phyloP scores from a whole-genome alignment of 257 asterid genomes.

The Jasminum sambac region DNA sequence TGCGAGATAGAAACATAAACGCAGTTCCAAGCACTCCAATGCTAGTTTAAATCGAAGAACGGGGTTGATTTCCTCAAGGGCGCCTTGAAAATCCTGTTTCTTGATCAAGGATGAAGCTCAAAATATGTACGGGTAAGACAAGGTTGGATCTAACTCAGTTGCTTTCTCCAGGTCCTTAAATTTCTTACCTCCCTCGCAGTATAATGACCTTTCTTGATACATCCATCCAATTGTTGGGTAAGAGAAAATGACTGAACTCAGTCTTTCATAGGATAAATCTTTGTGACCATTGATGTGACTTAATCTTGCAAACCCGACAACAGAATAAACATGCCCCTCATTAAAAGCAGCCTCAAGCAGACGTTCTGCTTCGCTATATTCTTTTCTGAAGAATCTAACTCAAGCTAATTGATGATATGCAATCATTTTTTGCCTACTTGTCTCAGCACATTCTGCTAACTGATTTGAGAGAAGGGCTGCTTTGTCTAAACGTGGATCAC shows the following conservation, averaged over 20 bases:
- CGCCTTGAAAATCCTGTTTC: slow-evolving; percentile 64
- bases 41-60: slow-evolving; percentile 92
- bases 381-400: slow-evolving; percentile 64
- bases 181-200: slow-evolving; percentile 58
- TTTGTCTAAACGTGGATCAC: slow-evolving; percentile 68
- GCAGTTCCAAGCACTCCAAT: slow-evolving; percentile 90
- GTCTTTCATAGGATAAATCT: slow-evolving; percentile 53
- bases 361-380: slow-evolving; percentile 65
- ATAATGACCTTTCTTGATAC: slow-evolving; percentile 91
- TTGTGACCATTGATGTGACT: slow-evolving; percentile 52
- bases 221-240: slow-evolving; percentile 84
- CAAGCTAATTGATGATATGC: slow-evolving; percentile 87
- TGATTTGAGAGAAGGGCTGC: slow-evolving; percentile 59
- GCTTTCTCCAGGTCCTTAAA: slow-evolving; percentile 76
- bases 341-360: slow-evolving; percentile 68
- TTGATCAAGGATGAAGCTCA: slow-evolving; percentile 94
- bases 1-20: slow-evolving; percentile 84
- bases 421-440: slow-evolving; percentile 66
- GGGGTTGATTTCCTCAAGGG: slow-evolving; percentile 82
- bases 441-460: slow-evolving; percentile 61
- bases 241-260: slow-evolving; percentile 66
- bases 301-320: slow-evolving; percentile 74
- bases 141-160: slow-evolving; percentile 85
- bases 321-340: slow-evolving; percentile 85
- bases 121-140: slow-evolving; percentile 92